Conservation (phyloP, 2,329 filamentous ascomycete genomes). For the Pestalotiopsis sp. region DNA sequence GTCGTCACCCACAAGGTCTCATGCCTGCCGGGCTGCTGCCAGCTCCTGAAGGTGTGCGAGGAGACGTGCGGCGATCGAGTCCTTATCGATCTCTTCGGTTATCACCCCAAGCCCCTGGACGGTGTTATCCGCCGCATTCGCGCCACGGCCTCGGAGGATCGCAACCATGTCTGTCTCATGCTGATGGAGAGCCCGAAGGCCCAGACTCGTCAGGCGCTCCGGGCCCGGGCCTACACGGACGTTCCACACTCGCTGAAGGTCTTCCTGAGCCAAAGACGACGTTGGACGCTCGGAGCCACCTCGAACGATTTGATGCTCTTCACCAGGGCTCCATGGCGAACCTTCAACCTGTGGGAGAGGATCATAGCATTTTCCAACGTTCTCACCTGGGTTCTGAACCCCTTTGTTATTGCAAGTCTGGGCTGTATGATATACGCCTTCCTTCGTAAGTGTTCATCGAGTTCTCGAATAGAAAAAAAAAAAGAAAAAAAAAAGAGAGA, state of each 20-base stretch:
- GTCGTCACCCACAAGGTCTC: slow-evolving; percentile 52
- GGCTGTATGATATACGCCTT: slow-evolving; percentile 22
- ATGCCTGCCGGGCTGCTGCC: slow-evolving; percentile 51
- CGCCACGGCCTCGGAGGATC: slow-evolving; percentile 51
- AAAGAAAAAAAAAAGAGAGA: background rate
- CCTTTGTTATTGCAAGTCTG: slow-evolving; percentile 42
- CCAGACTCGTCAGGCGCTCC: slow-evolving; percentile 48
- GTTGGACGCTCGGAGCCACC: slow-evolving; percentile 51
- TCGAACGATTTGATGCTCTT: slow-evolving; percentile 53
- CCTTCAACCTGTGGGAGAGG: slow-evolving; percentile 47
- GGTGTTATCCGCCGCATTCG: slow-evolving; percentile 51
- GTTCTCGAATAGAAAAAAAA: background rate
- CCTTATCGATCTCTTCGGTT: slow-evolving; percentile 48
- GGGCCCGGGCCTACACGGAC: slow-evolving; percentile 48
- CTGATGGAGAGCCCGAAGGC: slow-evolving; percentile 46
- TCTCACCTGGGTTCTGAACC: slow-evolving; percentile 47
- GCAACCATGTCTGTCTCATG: slow-evolving; percentile 51
- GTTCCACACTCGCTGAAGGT: slow-evolving; percentile 48
- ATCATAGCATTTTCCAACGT: slow-evolving; percentile 48
- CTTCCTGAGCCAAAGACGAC: slow-evolving; percentile 50
- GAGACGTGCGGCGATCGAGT: slow-evolving; percentile 50
- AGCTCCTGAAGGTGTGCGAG: slow-evolving; percentile 51
- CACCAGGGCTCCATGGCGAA: slow-evolving; percentile 42
- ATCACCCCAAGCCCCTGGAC: slow-evolving; percentile 51
- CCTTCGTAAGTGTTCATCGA: slow-evolving; percentile 17